Conservation (phyloP, 495 filamentous ascomycete species). For the Aspergillus diversus region DNA sequence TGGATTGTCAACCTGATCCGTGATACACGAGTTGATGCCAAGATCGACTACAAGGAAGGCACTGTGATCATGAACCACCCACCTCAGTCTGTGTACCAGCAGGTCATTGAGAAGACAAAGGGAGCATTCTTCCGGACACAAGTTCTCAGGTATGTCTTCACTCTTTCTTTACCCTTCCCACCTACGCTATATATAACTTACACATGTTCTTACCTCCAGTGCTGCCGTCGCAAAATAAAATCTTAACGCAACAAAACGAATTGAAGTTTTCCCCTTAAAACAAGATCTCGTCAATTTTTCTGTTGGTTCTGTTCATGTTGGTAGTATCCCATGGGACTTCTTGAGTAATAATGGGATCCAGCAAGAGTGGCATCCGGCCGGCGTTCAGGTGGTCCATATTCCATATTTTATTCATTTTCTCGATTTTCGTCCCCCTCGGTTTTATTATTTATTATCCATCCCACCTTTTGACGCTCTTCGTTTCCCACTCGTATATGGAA, state of each 20-base stretch:
- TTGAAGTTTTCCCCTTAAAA: constrained; percentile 37
- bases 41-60: constrained; percentile 98
- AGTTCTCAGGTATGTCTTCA: constrained; percentile 58
- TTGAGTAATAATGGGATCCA: constrained; percentile 39
- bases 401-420: constrained; percentile 33
- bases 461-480: constrained; percentile 23
- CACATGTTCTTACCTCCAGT: constrained; percentile 24
- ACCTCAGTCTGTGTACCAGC: constrained; percentile 96
- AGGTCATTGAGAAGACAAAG: constrained; percentile 96
- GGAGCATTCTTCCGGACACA: constrained; percentile 90
- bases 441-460: constrained; percentile 28
- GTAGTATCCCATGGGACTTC: constrained; percentile 43
- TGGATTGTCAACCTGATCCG: constrained; percentile 99
- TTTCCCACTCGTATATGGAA: background rate
- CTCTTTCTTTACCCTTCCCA: background rate
- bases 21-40: constrained; percentile 95
- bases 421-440: constrained; percentile 33
- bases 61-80: constrained; percentile 99
- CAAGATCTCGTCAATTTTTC: constrained; percentile 38
- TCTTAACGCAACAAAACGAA: constrained; percentile 10
- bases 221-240: constrained; percentile 54
- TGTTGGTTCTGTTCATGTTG: constrained; percentile 47
- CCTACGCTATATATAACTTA: background rate
- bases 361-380: constrained; percentile 55
- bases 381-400: constrained; percentile 52